A percentile compares a stretch with the other conserved stretches of the same genome.
Conservation (phyloP, 345 rosid species). For the Sonneratia alba region DNA sequence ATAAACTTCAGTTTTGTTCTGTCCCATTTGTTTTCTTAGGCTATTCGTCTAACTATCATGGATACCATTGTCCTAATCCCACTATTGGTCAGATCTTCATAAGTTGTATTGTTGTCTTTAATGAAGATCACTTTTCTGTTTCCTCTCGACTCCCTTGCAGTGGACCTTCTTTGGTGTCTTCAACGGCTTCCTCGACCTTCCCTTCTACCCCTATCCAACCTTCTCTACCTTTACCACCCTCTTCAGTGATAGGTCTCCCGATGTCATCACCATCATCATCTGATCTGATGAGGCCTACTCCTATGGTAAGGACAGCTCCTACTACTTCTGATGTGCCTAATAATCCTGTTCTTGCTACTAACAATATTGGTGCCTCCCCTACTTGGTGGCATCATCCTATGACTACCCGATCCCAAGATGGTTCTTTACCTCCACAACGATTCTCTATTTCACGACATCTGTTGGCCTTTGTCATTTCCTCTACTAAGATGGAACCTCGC, state of each 20-base stretch:
- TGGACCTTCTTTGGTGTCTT: not conserved
- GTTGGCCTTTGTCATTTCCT: not conserved
- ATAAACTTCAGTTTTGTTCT: not conserved
- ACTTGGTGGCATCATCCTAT: not conserved
- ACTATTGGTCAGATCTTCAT: not conserved
- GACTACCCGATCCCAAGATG: not conserved
- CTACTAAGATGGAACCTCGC: not conserved
- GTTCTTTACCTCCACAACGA: not conserved
- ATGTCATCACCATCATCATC: not conserved
- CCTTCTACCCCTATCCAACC: not conserved
- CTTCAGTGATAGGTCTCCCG: too few relatives aligned
- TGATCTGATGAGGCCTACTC: too few relatives aligned
- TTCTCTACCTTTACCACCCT: not conserved
- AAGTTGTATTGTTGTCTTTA: not conserved
- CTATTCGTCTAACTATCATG: not conserved
- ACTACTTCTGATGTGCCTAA: not conserved
- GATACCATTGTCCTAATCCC: not conserved
- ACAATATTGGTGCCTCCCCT: not conserved
- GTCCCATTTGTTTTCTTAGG: not conserved
- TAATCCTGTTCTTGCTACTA: not conserved
- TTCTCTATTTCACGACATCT: not conserved
- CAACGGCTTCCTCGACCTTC: not conserved
- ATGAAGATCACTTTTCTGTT: slow-evolving; percentile 7
- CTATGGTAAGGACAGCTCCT: not conserved
- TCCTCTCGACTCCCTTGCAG: not conserved